A percentile compares a stretch with the other conserved stretches of the same genome.
Evolutionary conservation across 371 early-diverging fungal species (phyloP).

Genomic region (Mortierella sp.): DNA sequence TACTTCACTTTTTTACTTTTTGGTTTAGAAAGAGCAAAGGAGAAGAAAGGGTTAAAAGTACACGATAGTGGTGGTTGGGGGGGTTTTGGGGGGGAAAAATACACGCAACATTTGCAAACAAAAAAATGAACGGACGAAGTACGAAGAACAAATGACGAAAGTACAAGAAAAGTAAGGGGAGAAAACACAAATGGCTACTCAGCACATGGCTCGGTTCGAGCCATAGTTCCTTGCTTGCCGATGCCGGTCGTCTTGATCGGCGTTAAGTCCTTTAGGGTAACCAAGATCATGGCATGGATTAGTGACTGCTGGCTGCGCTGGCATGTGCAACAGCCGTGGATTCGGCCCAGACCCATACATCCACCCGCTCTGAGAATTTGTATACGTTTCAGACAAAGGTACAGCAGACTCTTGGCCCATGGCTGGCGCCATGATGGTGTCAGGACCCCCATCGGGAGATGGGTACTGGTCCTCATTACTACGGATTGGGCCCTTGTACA

Average conservation of each 20-base stretch:
- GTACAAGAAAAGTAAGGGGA: not conserved
- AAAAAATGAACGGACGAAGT: no score
- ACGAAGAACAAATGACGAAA: no score
- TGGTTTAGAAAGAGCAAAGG: no score
- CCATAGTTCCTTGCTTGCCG: slow-evolving; percentile 14
- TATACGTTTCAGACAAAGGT: no score
- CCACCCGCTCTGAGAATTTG: no score
- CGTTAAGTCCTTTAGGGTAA: not conserved
- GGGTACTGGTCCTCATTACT: slow-evolving; percentile 47
- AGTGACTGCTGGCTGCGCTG: slow-evolving; percentile 3
- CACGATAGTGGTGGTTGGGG: no score
- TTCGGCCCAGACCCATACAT: slow-evolving; percentile 21
- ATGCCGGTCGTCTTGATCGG: not conserved
- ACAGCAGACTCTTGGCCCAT: no score
- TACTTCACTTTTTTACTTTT: no score
- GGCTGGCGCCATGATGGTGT: no score
- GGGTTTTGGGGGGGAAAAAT: no score
- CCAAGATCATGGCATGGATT: slow-evolving; percentile 2
- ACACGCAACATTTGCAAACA: no score
- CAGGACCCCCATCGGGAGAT: slow-evolving; percentile 42
- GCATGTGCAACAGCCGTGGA: slow-evolving; percentile 15
- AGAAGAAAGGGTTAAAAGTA: no score
- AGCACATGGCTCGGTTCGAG: slow-evolving; percentile 49
- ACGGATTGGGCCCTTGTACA: slow-evolving; percentile 39
- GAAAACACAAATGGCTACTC: slow-evolving; percentile 2